phyloP scores from a whole-genome alignment of 345 rosid species.

The Salix dunnii region DNA sequence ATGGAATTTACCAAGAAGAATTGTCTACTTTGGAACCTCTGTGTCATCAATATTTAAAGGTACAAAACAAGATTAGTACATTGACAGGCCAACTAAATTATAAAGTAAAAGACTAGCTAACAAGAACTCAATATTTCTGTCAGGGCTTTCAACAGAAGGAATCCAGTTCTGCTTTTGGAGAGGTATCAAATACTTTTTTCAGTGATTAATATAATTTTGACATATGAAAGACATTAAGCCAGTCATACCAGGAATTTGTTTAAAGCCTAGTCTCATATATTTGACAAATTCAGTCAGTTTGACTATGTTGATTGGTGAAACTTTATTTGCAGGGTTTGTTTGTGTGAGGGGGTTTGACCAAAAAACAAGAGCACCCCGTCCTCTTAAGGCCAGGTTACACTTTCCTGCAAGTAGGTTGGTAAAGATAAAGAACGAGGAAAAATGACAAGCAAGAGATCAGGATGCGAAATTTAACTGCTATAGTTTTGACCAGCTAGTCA shows the following conservation, averaged over 20 bases:
- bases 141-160: constrained; percentile 75
- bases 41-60: constrained; percentile 89
- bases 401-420: constrained; percentile 53
- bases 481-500: constrained; percentile 15
- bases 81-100: neutral
- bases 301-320: neutral
- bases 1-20: constrained; percentile 77
- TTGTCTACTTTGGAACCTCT: constrained; percentile 90
- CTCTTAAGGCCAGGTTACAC: constrained; percentile 73
- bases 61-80: constrained; percentile 13
- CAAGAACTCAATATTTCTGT: constrained; percentile 10
- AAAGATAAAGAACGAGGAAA: constrained; percentile 28
- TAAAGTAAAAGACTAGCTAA: neutral
- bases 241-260: neutral
- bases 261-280: neutral
- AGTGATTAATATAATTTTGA: neutral
- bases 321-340: constrained; percentile 60
- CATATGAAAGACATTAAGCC: neutral
- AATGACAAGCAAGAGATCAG: constrained; percentile 11
- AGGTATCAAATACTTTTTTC: constrained; percentile 41
- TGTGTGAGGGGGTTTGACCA: constrained; percentile 90
- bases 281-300: constrained; percentile 1
- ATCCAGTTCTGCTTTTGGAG: constrained; percentile 95
- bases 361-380: constrained; percentile 72
- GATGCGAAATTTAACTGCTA: constrained; percentile 10